phyloP scores from a whole-genome alignment of 2,329 filamentous ascomycete species.

The Botrytis hyacinthi region DNA sequence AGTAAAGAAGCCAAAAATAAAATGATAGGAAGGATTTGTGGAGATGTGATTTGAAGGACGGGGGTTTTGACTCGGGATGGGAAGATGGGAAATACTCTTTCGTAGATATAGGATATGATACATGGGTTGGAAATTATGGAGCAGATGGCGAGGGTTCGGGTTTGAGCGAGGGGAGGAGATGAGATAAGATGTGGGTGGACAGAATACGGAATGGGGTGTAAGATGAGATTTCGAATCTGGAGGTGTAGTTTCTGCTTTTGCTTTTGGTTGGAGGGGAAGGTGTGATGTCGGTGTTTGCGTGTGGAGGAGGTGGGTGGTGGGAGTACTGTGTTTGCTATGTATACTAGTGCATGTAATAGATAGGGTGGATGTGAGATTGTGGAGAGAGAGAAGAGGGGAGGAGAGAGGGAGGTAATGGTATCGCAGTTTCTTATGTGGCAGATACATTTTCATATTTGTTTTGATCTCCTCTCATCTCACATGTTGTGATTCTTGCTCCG shows the following conservation, averaged over 20 bases:
- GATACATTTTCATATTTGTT: too few species aligned
- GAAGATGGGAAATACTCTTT: not conserved
- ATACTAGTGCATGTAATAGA: too few species aligned
- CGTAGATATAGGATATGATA: not conserved
- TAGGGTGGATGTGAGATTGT: too few species aligned
- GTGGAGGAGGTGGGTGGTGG: too few species aligned
- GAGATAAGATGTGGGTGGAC: not conserved
- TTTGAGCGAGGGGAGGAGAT: too few species aligned
- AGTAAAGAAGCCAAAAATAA: not conserved
- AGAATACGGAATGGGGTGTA: not conserved
- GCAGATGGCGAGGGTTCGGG: not conserved
- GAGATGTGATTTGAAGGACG: not conserved
- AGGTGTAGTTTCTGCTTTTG: not conserved
- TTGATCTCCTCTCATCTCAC: too few species aligned
- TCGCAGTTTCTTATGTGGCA: too few species aligned
- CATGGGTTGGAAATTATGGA: not conserved
- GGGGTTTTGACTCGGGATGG: not conserved
- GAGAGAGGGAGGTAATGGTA: too few species aligned
- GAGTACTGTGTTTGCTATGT: too few species aligned
- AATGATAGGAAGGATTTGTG: not conserved
- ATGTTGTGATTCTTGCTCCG: too few species aligned
- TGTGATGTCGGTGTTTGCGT: too few species aligned
- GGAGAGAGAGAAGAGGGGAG: too few species aligned
- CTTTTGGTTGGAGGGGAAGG: not conserved
- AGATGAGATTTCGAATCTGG: not conserved